phyloP scores from a whole-genome alignment of 257 asterid genomes.

The Solanum sparsipilum region DNA sequence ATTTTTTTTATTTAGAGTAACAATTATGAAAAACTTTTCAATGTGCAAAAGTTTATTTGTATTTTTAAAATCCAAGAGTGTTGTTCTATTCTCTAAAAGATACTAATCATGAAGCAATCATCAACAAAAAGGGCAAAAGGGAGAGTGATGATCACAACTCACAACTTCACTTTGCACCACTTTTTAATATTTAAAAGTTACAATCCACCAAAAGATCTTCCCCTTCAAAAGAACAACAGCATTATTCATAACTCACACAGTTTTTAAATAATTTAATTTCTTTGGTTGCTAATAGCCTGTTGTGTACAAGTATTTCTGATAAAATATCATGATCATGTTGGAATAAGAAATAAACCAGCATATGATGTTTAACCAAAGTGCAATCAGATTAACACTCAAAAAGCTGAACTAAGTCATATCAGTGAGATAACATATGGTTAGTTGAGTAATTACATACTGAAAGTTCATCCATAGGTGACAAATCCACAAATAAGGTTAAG shows the following conservation, averaged over 20 bases:
- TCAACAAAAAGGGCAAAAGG: not conserved
- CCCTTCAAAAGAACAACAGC: not conserved
- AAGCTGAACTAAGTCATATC: not conserved
- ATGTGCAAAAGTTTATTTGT: not conserved
- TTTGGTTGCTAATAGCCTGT: not conserved
- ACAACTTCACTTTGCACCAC: not conserved
- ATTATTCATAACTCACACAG: not conserved
- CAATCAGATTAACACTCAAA: not conserved
- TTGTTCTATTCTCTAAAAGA: not conserved
- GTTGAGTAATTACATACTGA: not conserved
- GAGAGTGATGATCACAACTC: not conserved
- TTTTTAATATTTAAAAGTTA: not conserved
- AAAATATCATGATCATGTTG: not conserved
- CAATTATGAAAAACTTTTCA: not conserved
- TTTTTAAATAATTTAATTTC: not conserved
- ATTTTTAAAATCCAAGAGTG: not conserved
- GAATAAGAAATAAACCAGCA: not conserved
- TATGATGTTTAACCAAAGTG: not conserved
- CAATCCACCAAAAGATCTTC: not conserved
- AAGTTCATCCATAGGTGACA: not conserved
- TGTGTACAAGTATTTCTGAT: not conserved
- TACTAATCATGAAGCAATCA: not conserved
- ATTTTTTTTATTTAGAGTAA: not conserved
- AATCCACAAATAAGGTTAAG: not conserved
- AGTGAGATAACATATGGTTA: not conserved